Evolutionary conservation across 2,329 filamentous ascomycete species (phyloP), one percentile per base, ranked within the genome.

Genomic region (Ophiostoma sp.): DNA sequence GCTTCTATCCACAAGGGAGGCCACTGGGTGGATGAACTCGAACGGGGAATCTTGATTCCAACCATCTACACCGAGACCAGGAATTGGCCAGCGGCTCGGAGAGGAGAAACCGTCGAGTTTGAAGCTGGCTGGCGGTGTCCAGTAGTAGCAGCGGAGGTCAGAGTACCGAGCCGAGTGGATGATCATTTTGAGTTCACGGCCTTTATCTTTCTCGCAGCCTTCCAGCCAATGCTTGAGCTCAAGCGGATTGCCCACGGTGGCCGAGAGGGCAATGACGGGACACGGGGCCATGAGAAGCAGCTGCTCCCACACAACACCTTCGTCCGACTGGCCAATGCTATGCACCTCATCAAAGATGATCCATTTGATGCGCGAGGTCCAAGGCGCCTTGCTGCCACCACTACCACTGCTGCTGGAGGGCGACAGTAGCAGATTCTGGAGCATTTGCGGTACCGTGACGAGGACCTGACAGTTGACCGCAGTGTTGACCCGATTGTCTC

Each of bases 311-410:
- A 94, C 85, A 1, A 94, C 83, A 70, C 92, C 92, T 76, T 95
- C 92, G 8, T 94, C 90, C 0, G 90, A 87, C 79, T 94, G 90
- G 0, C 92, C 91, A 74, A 95, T 95, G 45, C 89, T 93, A 79
- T 95, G 92, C 1, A 95, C 90, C 81, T 95, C 92, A 78, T 95
- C 92, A 74, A 95, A 95, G 69, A 95, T 93, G 78, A 95, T 94
- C 68, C 91, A 87, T 77, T 89, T 92, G 17, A 95, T 86, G 70
- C 90, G 84, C 3, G 85, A 85, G 0, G 91, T 87, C 92, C 92
- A 95, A 0, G 85, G 80, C 42, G 15, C 42, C 42, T 48, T 48
- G 36, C 77, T 82, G 12, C 86, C 87, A 33, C 63, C 82, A 9
- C 86, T 87, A 4, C 57, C 25, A 4, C 22, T n/a, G 3, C 91